Base-by-base conservation (phyloP, 2,329 filamentous ascomycete genomes). In the Colletotrichum horii region DNA sequence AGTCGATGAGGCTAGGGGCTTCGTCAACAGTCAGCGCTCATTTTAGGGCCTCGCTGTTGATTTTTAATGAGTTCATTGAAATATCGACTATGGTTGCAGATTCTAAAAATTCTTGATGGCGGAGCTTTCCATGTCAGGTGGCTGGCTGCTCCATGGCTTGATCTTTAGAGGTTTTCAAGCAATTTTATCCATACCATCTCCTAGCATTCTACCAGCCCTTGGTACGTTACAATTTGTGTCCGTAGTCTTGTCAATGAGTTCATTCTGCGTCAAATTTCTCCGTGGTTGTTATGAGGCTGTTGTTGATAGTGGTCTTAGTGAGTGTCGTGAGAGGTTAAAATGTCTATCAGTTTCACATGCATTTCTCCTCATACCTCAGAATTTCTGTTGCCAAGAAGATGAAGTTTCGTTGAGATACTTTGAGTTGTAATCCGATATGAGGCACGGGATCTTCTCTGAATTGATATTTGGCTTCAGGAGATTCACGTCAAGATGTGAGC, bases 241-340 rank as follows among this genome's bases (percentile, higher is more conserved):
- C 7, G 19, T n/a, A 11, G 11, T 0, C 22, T 12, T 48, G 6
- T 48, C 22, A 1, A 19, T 48, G 7, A n/a, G n/a, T 48, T 22
- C 0, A 4, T 22, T 22, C 11, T 12, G 43, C 11, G 19, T 2
- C 43, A 0, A 48, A 48, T 14, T n/a, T 2, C 19, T 22, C 19
- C 3, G 43, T 48, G 0, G n/a, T 22, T 9, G 0, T 22, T 1
- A 48, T 48, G 43, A n/a, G 0, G 43, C 1, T n/a, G 43, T 22
- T 48, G 43, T 2, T 48, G 9, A 48, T 2, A 8, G 9, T n/a
- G 9, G 19, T 43, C 38, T 43, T 8, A n/a, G 16, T 1, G 9
- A 48, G 43, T 22, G 43, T n/a, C 43, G 9, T 48, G 4, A 22
- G 43, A 48, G 0, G 12, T 6, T n/a, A 12, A 16, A 22, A 22